phyloP scores from a whole-genome alignment of 2,329 filamentous ascomycete genomes.

The Huntiella omanensis region DNA sequence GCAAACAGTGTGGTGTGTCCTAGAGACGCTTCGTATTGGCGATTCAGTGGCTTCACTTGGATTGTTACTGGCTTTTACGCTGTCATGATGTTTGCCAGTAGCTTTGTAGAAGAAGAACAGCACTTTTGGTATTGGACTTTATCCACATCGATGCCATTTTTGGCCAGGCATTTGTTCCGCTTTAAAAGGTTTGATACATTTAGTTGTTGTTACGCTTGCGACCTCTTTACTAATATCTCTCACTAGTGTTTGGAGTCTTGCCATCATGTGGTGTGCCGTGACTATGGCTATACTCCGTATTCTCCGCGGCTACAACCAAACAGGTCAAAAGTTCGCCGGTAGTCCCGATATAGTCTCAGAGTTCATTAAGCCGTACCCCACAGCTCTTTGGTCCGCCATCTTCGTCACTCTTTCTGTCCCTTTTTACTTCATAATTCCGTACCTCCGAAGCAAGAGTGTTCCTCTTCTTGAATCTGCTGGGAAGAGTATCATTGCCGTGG shows the following conservation, averaged over 20 bases:
- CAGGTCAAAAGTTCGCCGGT: conserved; percentile 89
- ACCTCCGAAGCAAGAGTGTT: not conserved
- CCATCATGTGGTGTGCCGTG: conserved; percentile 17
- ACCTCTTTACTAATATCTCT: conserved; percentile 27
- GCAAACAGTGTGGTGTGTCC: not conserved
- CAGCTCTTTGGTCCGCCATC: conserved; percentile 57
- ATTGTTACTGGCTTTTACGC: conserved; percentile 32
- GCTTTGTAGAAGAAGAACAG: conserved; percentile 95
- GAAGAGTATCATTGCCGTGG: conserved; percentile 18
- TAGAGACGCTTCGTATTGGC: too few species aligned
- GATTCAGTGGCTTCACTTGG: not conserved
- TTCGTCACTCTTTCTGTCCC: conserved; percentile 47
- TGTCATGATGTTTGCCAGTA: conserved; percentile 92
- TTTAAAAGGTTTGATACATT: conserved; percentile 21
- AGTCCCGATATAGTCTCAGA: conserved; percentile 65
- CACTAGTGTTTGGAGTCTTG: conserved; percentile 8
- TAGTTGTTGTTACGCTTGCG: conserved; percentile 42
- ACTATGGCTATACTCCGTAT: conserved; percentile 47
- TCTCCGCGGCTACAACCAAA: conserved; percentile 78
- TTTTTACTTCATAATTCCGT: conserved; percentile 15
- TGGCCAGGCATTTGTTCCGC: conserved; percentile 45
- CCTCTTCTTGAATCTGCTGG: not conserved
- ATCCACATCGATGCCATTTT: conserved; percentile 15
- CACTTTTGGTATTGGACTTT: conserved; percentile 93
- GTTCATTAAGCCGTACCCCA: conserved; percentile 44